A percentile compares a stretch with the other conserved stretches of the same genome.
Evolutionary conservation across 805 yeast genomes (phyloP).

Genomic region (Barnettozyma pratensis): DNA sequence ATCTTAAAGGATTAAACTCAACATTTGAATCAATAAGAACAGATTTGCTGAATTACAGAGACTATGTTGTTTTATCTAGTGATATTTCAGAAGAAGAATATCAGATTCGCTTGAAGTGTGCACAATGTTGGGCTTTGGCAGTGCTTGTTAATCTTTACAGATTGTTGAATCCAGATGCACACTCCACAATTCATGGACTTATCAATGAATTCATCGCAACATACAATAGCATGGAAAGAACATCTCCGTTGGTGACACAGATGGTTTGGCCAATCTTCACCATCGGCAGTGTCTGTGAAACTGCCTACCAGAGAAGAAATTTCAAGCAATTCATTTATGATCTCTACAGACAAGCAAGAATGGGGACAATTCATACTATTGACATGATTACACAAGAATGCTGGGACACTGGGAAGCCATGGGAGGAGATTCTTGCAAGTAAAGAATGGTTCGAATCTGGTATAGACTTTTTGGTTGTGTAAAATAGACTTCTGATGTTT

Average conservation of each 20-base stretch:
- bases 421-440: conserved; percentile 39
- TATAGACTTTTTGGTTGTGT: conserved; percentile 39
- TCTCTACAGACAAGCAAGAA: conserved; percentile 42
- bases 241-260: conserved; percentile 47
- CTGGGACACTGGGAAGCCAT: conserved; percentile 39
- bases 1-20: conserved; percentile 13
- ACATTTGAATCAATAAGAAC: conserved; percentile 30
- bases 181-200: conserved; percentile 27
- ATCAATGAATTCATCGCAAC: conserved; percentile 43
- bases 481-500: not conserved
- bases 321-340: conserved; percentile 34
- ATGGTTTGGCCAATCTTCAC: conserved; percentile 62
- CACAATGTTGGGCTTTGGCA: conserved; percentile 52
- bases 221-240: conserved; percentile 40
- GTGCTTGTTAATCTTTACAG: conserved; percentile 29
- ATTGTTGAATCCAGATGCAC: conserved; percentile 28
- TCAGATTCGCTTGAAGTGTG: conserved; percentile 40
- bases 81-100: conserved; percentile 27
- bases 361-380: conserved; percentile 47
- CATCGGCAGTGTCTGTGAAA: conserved; percentile 39
- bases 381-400: conserved; percentile 38
- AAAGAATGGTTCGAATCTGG: conserved; percentile 45
- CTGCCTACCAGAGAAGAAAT: conserved; percentile 27
- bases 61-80: conserved; percentile 32
- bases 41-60: conserved; percentile 40